A percentile compares a stretch with the other conserved stretches of the same genome.
Conservation (phyloP, 768 basidiomycete genomes). For the Strobilomyces confusus region DNA sequence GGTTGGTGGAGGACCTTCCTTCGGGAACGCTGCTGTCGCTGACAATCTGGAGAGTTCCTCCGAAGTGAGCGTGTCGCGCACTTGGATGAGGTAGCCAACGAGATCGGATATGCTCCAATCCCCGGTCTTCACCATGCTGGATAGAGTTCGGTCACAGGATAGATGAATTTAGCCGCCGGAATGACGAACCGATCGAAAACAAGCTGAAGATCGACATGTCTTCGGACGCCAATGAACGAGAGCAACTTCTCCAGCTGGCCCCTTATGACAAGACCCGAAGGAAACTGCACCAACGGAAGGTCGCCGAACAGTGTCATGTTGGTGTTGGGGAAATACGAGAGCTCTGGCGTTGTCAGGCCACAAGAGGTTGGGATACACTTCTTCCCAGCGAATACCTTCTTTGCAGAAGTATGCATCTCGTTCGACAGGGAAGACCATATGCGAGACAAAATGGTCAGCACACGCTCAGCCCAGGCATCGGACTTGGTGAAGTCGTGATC, state of each 20-base stretch:
- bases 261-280: conserved; percentile 61
- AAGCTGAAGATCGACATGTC: not conserved
- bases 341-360: not conserved
- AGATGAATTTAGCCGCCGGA: not conserved
- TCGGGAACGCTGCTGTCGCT: not conserved
- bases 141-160: too few species aligned
- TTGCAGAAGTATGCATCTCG: conserved; percentile 5
- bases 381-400: conserved; percentile 14
- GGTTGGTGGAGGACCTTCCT: not conserved
- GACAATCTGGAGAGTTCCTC: not conserved
- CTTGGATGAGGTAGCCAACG: not conserved
- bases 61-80: not conserved
- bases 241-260: conserved; percentile 69
- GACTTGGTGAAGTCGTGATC: not conserved
- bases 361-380: not conserved
- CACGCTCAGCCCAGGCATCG: conserved; percentile 27
- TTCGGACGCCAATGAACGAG: conserved; percentile 19
- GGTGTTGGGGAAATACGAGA: conserved; percentile 72
- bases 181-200: not conserved
- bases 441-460: conserved; percentile 60
- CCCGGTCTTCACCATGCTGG: not conserved
- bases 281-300: conserved; percentile 71
- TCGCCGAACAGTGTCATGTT: conserved; percentile 70
- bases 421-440: conserved; percentile 60
- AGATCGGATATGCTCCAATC: not conserved